These are phyloP conservation scores for Suillus paluster DNA, from an alignment of 768 basidiomycete species.

Conservation along the genomic window DNA sequence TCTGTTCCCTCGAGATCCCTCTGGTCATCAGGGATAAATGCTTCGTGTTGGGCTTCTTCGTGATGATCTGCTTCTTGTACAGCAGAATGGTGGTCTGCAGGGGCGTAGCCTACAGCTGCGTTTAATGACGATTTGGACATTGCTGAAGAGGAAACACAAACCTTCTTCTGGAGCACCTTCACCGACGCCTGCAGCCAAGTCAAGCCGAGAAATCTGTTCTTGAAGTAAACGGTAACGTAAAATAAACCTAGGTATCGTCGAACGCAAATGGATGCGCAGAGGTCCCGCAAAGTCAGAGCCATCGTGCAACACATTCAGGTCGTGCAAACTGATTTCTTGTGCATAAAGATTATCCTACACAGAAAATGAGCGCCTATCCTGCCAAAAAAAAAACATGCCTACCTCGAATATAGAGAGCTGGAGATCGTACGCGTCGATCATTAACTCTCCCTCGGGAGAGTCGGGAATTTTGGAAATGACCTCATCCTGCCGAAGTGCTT, in stretches of 20 bases:
- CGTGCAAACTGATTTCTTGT: constrained; percentile 72
- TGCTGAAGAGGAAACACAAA: constrained; percentile 6
- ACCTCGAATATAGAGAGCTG: constrained; percentile 72
- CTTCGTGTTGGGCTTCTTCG: constrained; percentile 3
- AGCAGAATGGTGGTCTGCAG: constrained; percentile 7
- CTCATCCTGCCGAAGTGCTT: constrained; percentile 70
- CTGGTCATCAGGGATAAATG: background rate
- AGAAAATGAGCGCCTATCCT: constrained; percentile 10
- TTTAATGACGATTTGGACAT: background rate
- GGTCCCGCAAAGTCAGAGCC: constrained; percentile 64
- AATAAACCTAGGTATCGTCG: constrained; percentile 62
- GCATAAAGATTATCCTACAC: constrained; percentile 70
- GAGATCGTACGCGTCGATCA: constrained; percentile 73
- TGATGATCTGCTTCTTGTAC: constrained; percentile 12
- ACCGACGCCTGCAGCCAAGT: constrained; percentile 23
- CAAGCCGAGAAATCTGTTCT: constrained; percentile 53
- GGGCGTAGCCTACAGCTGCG: background rate
- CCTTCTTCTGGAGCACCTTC: constrained; percentile 27
- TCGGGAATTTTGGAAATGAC: constrained; percentile 49
- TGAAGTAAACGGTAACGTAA: constrained; percentile 66
- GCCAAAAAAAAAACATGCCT: background rate
- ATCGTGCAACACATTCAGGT: constrained; percentile 72
- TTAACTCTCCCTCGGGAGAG: constrained; percentile 61
- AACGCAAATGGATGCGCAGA: constrained; percentile 59
- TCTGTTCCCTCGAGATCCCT: constrained; percentile 9